Conservation (phyloP, 805 yeast species). For the Candida gorgasii region DNA sequence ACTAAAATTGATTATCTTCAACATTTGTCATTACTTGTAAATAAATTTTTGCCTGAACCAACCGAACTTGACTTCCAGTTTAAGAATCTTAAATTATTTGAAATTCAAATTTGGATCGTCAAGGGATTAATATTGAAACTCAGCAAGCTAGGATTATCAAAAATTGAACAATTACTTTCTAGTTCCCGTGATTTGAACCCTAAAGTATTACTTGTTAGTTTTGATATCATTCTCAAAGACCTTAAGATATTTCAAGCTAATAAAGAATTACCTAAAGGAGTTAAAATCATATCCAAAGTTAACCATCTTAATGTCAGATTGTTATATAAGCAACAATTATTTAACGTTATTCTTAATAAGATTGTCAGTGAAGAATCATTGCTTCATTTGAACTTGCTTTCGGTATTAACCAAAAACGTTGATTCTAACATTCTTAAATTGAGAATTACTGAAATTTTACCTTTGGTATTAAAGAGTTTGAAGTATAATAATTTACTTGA, state of each 20-base stretch:
- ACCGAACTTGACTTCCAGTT: background rate
- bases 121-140: conserved; percentile 68
- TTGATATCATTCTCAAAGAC: conserved; percentile 69
- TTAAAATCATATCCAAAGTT: conserved; percentile 43
- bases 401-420: conserved; percentile 65
- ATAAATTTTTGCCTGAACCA: conserved; percentile 32
- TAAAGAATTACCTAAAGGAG: conserved; percentile 36
- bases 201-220: conserved; percentile 45
- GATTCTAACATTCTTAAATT: conserved; percentile 66
- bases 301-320: conserved; percentile 59
- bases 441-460: conserved; percentile 63
- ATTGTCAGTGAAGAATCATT: conserved; percentile 45
- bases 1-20: conserved; percentile 59
- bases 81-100: conserved; percentile 38
- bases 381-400: conserved; percentile 63
- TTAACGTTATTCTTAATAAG: conserved; percentile 55
- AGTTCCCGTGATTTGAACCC: conserved; percentile 11
- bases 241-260: conserved; percentile 48
- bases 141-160: conserved; percentile 37
- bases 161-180: conserved; percentile 24
- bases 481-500: conserved; percentile 51
- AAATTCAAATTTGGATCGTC: conserved; percentile 64
- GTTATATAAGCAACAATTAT: conserved; percentile 80
- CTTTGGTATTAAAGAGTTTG: conserved; percentile 69
- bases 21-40: conserved; percentile 52